A percentile compares a stretch with the other conserved stretches of the same genome.
Conservation (phyloP, 2,329 filamentous ascomycete species). For the Sclerotinia minor region DNA sequence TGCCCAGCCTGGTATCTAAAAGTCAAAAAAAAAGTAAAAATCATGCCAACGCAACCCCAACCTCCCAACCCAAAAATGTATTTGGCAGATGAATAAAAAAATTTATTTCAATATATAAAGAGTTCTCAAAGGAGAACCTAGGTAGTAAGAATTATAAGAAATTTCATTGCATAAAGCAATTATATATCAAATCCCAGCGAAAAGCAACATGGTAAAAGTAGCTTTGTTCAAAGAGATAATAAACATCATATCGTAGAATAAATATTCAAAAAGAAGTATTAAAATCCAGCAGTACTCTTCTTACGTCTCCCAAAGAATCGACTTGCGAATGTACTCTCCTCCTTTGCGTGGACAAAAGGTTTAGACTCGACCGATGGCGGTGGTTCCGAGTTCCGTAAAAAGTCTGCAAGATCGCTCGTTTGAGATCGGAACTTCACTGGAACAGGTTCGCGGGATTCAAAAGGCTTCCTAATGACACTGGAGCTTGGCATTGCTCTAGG, state of each 20-base stretch:
- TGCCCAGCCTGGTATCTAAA: constrained; percentile 14
- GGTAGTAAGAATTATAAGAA: not conserved
- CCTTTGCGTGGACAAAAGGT: constrained; percentile 19
- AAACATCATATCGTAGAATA: not conserved
- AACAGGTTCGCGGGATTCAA: constrained; percentile 42
- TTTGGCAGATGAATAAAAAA: constrained; percentile 11
- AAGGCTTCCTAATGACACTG: constrained; percentile 53
- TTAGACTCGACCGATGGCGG: constrained; percentile 25
- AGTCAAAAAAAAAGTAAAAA: not conserved
- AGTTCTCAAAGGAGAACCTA: not conserved
- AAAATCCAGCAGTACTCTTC: constrained; percentile 21
- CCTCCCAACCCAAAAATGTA: not conserved
- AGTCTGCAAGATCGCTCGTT: constrained; percentile 71
- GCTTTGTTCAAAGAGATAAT: not conserved
- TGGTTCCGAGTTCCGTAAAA: constrained; percentile 49
- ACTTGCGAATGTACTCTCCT: constrained; percentile 24
- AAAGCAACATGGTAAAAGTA: not conserved
- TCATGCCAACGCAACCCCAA: not conserved
- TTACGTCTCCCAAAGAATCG: constrained; percentile 24
- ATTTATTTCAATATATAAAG: constrained; percentile 3
- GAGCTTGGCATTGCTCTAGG: constrained; percentile 26
- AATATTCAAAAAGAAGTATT: not conserved
- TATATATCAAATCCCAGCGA: not conserved
- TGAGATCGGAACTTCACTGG: constrained; percentile 33
- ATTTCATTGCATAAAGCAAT: not conserved